Base-by-base conservation (phyloP, 805 yeast genomes). In the Candida yuanshanica region DNA sequence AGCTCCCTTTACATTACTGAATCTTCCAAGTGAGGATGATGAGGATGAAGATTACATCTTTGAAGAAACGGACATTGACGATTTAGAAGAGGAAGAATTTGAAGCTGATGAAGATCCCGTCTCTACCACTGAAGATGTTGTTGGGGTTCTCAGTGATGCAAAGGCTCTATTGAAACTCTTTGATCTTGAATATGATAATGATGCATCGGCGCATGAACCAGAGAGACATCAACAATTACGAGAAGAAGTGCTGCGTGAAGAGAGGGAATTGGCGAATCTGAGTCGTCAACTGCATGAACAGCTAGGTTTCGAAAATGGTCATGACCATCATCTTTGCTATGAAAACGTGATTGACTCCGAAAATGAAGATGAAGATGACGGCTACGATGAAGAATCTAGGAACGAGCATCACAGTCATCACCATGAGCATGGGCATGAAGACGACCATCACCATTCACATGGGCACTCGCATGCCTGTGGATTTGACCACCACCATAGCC, bases 1-100 rank as follows among this genome's bases (percentile, higher is more conserved):
- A 16, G 16, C 31, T 14, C 16, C 31, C 3, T 27, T 27, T 23
- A 39, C 38, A 7, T 27, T 26, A 11, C 31, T 33, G 26, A 26
- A 38, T 21, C 5, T 25, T 11, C 34, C 37, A 17, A 20, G 39
- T 18, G 42, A 41, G 17, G 26, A 20, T 16, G 38, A 36, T 14
- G 41, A 44, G 14, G 35, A 31, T 22, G 14, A 8, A 6, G 24
- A 26, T 23, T 13, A 22, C 8, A 17, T 26, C 21, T 37, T 36
- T 13, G 46, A 45, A 21, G 44, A 42, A 33, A 42, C 35, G 17
- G 35, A 22, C 14, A 25, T 40, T 18, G 38, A 37, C 9, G 38
- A 17, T 12, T 22, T 36, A 8, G 40, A 40, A n/a, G 55, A 49
- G 17, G 47, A 49, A 37, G 46, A 49, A 23, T n/a, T 33, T 17